These are phyloP conservation scores for Aspergillus sclerotialis DNA, from an alignment of 2,329 filamentous ascomycete species.

Conservation along the genomic window DNA sequence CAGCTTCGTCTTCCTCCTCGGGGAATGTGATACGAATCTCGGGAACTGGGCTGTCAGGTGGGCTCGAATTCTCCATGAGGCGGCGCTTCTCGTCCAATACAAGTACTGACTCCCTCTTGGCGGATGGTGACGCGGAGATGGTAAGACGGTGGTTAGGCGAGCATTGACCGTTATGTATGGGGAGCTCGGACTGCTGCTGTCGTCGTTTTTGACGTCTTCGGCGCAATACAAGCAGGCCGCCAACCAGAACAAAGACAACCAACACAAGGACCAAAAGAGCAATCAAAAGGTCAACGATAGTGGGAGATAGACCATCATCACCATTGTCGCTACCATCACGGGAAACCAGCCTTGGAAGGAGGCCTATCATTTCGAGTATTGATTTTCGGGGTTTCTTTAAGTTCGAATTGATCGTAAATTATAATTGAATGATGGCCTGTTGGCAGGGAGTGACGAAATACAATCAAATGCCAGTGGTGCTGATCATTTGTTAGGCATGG, in stretches of 20 bases:
- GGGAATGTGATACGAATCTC: constrained; percentile 99
- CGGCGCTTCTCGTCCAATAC: constrained; percentile 74
- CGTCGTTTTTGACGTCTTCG: constrained; percentile 52
- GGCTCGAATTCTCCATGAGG: constrained; percentile 69
- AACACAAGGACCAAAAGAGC: constrained; percentile 71
- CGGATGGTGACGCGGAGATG: constrained; percentile 43
- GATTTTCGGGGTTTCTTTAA: constrained; percentile 4
- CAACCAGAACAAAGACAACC: constrained; percentile 61
- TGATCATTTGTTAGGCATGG: too few relatives aligned
- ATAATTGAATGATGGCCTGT: too few relatives aligned
- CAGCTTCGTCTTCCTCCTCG: constrained; percentile 73
- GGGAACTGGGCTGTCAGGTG: constrained; percentile 77
- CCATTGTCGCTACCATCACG: constrained; percentile 41
- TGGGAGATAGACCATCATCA: constrained; percentile 46
- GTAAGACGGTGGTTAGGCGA: constrained; percentile 49
- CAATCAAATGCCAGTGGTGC: too few relatives aligned
- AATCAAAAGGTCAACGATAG: constrained; percentile 71
- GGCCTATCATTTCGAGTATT: constrained; percentile 19
- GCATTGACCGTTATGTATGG: constrained; percentile 58
- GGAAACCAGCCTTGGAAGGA: constrained; percentile 41
- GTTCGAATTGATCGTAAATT: too few relatives aligned
- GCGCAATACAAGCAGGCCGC: constrained; percentile 65
- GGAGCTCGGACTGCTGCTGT: constrained; percentile 47
- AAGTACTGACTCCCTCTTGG: constrained; percentile 63
- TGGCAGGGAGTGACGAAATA: constrained; percentile 1